Evolutionary conservation across 169 alveolate species (phyloP).

Genomic region (Plasmodium coatneyi): DNA sequence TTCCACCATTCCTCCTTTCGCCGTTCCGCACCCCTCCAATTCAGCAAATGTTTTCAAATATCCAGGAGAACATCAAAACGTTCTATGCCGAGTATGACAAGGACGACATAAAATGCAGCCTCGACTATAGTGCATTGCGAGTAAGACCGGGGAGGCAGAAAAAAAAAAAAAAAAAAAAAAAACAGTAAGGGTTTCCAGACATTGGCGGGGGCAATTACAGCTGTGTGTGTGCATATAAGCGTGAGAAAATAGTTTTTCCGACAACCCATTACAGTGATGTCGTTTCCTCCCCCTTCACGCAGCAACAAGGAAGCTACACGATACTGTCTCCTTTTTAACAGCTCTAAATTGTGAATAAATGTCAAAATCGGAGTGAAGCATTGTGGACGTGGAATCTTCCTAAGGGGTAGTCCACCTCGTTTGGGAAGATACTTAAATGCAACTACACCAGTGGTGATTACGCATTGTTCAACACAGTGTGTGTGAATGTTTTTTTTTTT

Average conservation of each 20-base stretch:
- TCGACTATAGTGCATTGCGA: not conserved
- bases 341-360: not conserved
- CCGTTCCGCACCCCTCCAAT: not conserved
- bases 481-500: not conserved
- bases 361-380: not conserved
- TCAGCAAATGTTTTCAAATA: constrained; percentile 57
- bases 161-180: not conserved
- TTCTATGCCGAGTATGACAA: constrained; percentile 30
- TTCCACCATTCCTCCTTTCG: not conserved
- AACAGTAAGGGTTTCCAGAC: not conserved
- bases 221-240: constrained; percentile 4
- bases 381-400: not conserved
- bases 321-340: constrained; percentile 4
- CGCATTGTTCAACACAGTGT: not conserved
- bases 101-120: not conserved
- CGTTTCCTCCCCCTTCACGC: not conserved
- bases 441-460: not conserved
- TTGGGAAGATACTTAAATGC: not conserved
- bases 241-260: not conserved
- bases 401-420: not conserved
- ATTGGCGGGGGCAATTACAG: not conserved
- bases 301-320: constrained; percentile 24
- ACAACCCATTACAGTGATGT: not conserved
- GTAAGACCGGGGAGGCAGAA: constrained; percentile 7
- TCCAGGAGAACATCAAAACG: constrained; percentile 36